Percentiles rank a stretch among this genome's conserved stretches.
These are phyloP conservation scores for Xylaria sp. DNA, from an alignment of 2,329 filamentous ascomycete genomes.

Conservation along the genomic window DNA sequence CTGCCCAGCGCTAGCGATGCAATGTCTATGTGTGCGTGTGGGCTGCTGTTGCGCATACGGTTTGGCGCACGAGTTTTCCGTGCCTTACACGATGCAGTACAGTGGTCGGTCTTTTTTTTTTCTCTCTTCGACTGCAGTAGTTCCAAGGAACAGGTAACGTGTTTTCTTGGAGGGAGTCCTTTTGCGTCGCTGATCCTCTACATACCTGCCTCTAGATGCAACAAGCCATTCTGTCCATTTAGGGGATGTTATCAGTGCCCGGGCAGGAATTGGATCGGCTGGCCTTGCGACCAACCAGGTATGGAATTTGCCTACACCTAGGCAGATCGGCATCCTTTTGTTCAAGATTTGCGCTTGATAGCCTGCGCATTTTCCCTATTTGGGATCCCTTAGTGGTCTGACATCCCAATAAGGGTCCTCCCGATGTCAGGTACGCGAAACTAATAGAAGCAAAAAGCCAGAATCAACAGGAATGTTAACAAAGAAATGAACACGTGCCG, in stretches of 20 bases:
- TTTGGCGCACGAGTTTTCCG: constrained; percentile 7
- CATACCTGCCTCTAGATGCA: constrained; percentile 7
- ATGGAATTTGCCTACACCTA: not conserved
- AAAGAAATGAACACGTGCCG: not conserved
- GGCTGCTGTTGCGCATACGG: constrained; percentile 17
- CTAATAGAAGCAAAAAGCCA: not conserved
- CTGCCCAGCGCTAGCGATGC: constrained; percentile 29
- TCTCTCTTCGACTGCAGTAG: not conserved
- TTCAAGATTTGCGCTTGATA: not conserved
- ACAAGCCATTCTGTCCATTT: not conserved
- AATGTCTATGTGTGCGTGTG: constrained; percentile 24
- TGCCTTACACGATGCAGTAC: constrained; percentile 12
- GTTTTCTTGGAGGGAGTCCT: not conserved
- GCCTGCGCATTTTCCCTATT: constrained; percentile 3
- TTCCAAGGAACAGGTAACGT: constrained; percentile 20
- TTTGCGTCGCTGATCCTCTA: not conserved
- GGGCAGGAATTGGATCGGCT: not conserved
- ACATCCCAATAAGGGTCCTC: not conserved
- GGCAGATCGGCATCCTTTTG: not conserved
- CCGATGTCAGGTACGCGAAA: not conserved
- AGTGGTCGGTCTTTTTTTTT: not conserved
- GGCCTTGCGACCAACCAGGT: not conserved
- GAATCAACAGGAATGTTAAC: not conserved
- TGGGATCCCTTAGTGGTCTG: not conserved
- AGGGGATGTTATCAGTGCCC: not conserved